Evolutionary conservation across 805 yeast genomes (phyloP), one percentile per base, ranked within the genome.

Genomic region (Candida nemodendra): DNA sequence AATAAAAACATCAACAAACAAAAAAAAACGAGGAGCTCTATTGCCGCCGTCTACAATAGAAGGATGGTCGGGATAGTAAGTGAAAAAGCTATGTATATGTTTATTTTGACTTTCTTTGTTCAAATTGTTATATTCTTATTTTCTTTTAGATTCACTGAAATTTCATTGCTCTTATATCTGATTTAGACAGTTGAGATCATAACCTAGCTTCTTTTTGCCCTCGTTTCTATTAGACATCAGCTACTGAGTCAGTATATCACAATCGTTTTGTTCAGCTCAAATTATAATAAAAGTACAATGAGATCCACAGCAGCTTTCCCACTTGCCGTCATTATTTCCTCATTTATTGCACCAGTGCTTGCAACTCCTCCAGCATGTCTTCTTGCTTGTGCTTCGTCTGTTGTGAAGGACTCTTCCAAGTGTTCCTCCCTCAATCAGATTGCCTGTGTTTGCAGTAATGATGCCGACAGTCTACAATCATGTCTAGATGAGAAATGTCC

Each of bases 321-420:
- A 17, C 33, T 54, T 18, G 57, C 60, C 28, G 37, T 58, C 16
- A 44, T 69, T 41, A 68, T 72, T 36, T 61, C 73, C 21, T 55
- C 61, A 6, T 59, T 64, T 44, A 51, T 70, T 40, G 57, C 61
- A 25, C 66, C 74, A 17, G 54, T 70, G 22, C 72, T 73, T 21
- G 75, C 78, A 31, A 71, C 91, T 39, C 93, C 96, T 35, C 96
- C 96, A 44, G 96, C 96, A 26, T 89, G 96, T 71, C 67, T 89
- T 50, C 71, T 89, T 61, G 95, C 95, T 27, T 88, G 96, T 76
- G 91, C 85, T 42, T 74, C 87, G 40, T 72, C 77, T 54, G 90
- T 84, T 39, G 69, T 74, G 45, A 74, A 74, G 59, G 45, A 51
- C 5, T 71, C 79, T 12, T 63, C 76, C 28, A 43, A 66, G 32